phyloP scores from a whole-genome alignment of 805 yeast genomes.

The Candida sanyiensis region DNA sequence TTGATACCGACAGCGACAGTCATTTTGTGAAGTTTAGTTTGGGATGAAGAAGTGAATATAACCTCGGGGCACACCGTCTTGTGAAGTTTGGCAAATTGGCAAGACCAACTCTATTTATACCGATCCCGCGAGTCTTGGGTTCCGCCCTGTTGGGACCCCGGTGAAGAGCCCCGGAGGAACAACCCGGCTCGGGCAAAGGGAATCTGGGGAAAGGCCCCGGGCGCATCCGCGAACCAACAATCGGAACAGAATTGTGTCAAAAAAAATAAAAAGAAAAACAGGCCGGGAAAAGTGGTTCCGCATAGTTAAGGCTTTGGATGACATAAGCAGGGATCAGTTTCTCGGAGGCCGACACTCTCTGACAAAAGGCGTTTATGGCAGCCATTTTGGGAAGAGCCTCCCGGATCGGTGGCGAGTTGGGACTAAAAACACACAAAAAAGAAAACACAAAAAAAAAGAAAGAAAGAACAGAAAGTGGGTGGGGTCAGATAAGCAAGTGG shows the following conservation, averaged over 20 bases:
- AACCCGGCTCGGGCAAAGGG: conserved; percentile 7
- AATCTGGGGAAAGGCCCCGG: conserved; percentile 7
- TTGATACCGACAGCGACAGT: conserved; percentile 61
- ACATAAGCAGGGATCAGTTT: background rate
- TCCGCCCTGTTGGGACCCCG: background rate
- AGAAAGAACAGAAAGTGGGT: no score
- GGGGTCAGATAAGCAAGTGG: no score
- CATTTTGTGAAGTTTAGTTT: conserved; percentile 10
- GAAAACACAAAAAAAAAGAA: no score
- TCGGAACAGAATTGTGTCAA: background rate
- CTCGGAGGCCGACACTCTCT: conserved; percentile 1
- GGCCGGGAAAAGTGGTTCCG: conserved; percentile 2
- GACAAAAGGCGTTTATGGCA: conserved; percentile 2
- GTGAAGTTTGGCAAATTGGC: background rate
- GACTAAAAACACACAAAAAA: background rate
- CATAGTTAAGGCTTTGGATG: background rate
- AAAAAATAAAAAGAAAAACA: background rate
- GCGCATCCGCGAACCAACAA: background rate
- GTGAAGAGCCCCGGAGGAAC: background rate
- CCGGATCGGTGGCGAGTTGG: conserved; percentile 3
- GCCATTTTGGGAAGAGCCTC: background rate
- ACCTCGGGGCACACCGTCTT: background rate
- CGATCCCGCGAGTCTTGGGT: background rate
- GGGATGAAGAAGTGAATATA: background rate
- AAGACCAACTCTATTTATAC: background rate